Evolutionary conservation across 257 asterid species (phyloP).

Genomic region (Ajuga chamaepitys): DNA sequence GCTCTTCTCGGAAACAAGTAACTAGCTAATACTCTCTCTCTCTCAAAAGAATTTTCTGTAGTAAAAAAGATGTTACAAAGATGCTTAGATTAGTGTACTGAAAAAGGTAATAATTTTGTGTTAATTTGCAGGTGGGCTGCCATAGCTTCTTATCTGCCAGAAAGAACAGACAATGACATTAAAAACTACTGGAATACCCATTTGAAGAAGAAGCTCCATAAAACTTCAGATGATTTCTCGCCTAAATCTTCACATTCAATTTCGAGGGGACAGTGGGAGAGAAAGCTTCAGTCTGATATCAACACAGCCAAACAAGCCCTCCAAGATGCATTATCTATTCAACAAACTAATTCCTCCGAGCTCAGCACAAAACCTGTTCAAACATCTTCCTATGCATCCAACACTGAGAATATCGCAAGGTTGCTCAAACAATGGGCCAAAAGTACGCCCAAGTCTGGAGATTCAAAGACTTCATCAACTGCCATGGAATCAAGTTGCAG

Average conservation of each 20-base stretch:
- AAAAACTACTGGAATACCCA: constrained; percentile 87
- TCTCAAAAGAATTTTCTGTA: not conserved
- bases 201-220: constrained; percentile 51
- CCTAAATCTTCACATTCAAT: constrained; percentile 16
- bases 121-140: constrained; percentile 74
- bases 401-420: constrained; percentile 61
- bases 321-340: constrained; percentile 46
- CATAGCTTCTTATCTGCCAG: constrained; percentile 73
- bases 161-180: constrained; percentile 80
- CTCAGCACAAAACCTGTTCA: not conserved
- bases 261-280: constrained; percentile 74
- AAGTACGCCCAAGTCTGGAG: constrained; percentile 18
- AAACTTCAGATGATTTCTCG: not conserved
- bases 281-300: constrained; percentile 56
- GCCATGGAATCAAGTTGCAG: not conserved
- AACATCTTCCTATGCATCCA: constrained; percentile 41
- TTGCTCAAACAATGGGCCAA: constrained; percentile 51
- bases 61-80: too few relatives aligned
- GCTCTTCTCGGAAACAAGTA: constrained; percentile 86
- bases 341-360: not conserved
- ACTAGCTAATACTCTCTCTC: not conserved
- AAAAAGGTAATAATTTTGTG: too few relatives aligned
- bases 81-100: too few relatives aligned
- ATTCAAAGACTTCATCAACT: not conserved
- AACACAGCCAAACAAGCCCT: constrained; percentile 73